Evolutionary conservation across 805 yeast genomes (phyloP).

Genomic region (Zygosaccharomyces gambellarensis): DNA sequence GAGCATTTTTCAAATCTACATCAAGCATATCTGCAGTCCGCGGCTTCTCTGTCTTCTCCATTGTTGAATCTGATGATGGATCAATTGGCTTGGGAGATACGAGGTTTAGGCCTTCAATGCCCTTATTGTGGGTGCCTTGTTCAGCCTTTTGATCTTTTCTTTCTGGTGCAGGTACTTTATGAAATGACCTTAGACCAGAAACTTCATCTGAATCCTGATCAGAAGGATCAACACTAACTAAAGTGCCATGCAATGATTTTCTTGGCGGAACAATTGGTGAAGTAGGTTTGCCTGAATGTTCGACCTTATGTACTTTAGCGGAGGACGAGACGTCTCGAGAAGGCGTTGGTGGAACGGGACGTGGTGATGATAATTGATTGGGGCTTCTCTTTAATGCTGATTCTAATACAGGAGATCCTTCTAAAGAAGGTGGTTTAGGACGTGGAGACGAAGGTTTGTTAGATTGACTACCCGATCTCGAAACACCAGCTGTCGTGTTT

Average conservation of each 20-base stretch:
- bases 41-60: neutral
- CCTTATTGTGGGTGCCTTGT: neutral
- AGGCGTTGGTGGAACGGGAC: neutral
- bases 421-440: neutral
- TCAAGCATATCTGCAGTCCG: neutral
- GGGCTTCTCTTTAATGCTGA: neutral
- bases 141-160: neutral
- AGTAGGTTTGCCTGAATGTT: neutral
- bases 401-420: neutral
- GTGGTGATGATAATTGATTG: neutral
- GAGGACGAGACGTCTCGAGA: neutral
- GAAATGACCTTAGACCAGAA: slow-evolving; percentile 2
- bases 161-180: neutral
- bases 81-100: neutral
- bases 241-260: neutral
- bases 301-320: neutral
- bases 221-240: neutral
- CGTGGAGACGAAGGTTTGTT: neutral
- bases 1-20: neutral
- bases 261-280: neutral
- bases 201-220: slow-evolving; percentile 1
- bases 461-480: neutral
- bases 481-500: neutral
- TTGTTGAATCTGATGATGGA: neutral
- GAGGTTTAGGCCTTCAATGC: neutral